Conservation (phyloP, 495 filamentous ascomycete genomes). For the Glonium stellatum region DNA sequence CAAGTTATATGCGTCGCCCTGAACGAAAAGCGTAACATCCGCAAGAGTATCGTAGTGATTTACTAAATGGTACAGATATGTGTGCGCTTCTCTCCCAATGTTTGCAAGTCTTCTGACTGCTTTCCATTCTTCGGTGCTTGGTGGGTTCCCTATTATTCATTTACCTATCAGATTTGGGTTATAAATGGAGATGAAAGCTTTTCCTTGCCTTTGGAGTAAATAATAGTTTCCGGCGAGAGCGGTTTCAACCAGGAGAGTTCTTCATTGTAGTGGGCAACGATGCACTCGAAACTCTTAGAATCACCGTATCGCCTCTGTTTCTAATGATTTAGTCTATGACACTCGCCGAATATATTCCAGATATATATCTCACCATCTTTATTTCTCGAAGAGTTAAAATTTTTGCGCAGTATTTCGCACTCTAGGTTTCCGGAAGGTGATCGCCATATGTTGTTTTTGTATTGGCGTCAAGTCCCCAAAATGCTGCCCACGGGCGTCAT, state of each 20-base stretch:
- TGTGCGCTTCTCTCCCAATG: slow-evolving; percentile 40
- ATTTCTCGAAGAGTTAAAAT: too few relatives aligned
- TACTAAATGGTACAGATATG: slow-evolving; percentile 43
- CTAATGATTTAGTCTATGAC: too few relatives aligned
- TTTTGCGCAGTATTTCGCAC: too few relatives aligned
- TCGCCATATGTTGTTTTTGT: too few relatives aligned
- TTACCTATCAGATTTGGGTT: not conserved
- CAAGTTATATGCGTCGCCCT: slow-evolving; percentile 40
- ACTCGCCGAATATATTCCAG: too few relatives aligned
- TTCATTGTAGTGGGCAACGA: slow-evolving; percentile 2
- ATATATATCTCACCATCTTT: too few relatives aligned
- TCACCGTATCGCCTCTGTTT: too few relatives aligned
- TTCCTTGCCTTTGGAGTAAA: not conserved
- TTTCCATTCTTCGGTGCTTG: not conserved
- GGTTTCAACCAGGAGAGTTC: not conserved
- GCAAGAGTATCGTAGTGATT: slow-evolving; percentile 41
- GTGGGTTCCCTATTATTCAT: not conserved
- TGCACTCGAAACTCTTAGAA: not conserved
- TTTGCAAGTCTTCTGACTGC: slow-evolving; percentile 29
- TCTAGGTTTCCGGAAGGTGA: too few relatives aligned
- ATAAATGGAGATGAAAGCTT: too few relatives aligned
- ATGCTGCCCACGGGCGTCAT: too few relatives aligned
- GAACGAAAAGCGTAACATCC: slow-evolving; percentile 43
- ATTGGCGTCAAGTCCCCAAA: too few relatives aligned
- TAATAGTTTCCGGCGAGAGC: not conserved